Evolutionary conservation across 805 yeast genomes (phyloP), one percentile per base, ranked within the genome.

Genomic region (Nakazawaea pomicola): DNA sequence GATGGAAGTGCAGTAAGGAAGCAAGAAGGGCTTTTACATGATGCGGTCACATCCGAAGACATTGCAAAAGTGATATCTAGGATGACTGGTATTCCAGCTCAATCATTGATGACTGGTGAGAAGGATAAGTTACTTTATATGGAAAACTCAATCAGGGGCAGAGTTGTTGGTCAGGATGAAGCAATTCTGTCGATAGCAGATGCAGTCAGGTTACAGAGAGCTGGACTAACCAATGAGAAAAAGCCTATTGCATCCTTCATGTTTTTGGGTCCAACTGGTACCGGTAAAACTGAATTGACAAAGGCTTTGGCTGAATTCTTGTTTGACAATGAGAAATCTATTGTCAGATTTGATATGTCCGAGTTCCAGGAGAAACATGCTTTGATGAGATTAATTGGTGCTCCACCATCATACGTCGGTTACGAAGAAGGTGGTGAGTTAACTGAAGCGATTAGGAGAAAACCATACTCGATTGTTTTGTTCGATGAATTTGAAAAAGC

Each of bases 401-500:
- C 98, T 1, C 99, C 99, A 4, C 99, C 99, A 23, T 97, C 98
- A 6, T 91, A 91, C 59, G 96, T 91, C 17, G 93, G 96, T 40
- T 90, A 89, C 64, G 99, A 91, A 56, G 93, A 85, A 53, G 85
- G 89, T 57, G 99, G 99, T 38, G 98, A 93, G 62, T 70, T 93
- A 48, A 93, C 99, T 1, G 98, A 93, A 61, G 95, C 96, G 5
- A 95, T 93, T 8, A 76, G 96, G 57, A 76, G 98, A 54, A 90
- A 89, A 55, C 99, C 99, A 7, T 91, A 91, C 52, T 74, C 97
- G 1, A 96, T 91, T 20, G 83, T 91, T 2, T 65, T 91, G 44
- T 93, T 91, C 59, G 99, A 91, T 62, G 99, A 91, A 65, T 87
- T 91, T 61, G 99, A 91, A 55, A 91, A 91, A 62, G 98, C 99